A percentile compares a stretch with the other conserved stretches of the same genome.
phyloP scores from a whole-genome alignment of 345 rosid species.

The Syzygium jambos region DNA sequence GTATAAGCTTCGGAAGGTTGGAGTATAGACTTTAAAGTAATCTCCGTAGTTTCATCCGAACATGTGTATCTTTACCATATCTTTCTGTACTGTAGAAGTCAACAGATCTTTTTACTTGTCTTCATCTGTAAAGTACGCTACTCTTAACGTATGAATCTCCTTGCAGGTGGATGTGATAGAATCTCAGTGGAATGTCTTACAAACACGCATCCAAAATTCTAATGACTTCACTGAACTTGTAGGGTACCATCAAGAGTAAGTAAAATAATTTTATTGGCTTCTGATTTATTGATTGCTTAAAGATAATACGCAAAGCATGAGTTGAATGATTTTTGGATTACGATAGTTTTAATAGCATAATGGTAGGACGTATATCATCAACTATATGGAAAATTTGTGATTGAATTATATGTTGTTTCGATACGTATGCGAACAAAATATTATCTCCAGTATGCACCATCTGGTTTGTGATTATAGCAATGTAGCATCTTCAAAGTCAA shows the following conservation, averaged over 20 bases:
- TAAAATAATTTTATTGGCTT: neutral
- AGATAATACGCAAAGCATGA: too few relatives aligned
- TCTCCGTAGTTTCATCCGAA: neutral
- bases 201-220: slow-evolving; percentile 76
- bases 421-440: neutral
- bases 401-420: neutral
- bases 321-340: neutral
- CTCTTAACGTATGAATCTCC: neutral
- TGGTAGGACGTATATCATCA: neutral
- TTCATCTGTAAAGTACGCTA: neutral
- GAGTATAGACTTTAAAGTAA: neutral
- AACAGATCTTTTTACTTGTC: neutral
- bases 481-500: neutral
- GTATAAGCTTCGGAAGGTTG: neutral
- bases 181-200: slow-evolving; percentile 97
- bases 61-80: neutral
- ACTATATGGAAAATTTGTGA: neutral
- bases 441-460: neutral
- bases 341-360: neutral
- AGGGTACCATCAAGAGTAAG: slow-evolving; percentile 96
- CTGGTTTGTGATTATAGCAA: neutral
- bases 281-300: neutral
- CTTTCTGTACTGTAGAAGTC: neutral
- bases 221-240: slow-evolving; percentile 92
- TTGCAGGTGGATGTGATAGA: slow-evolving; percentile 91